phyloP scores from a whole-genome alignment of 495 filamentous ascomycete genomes.

The Tirmania nivea region DNA sequence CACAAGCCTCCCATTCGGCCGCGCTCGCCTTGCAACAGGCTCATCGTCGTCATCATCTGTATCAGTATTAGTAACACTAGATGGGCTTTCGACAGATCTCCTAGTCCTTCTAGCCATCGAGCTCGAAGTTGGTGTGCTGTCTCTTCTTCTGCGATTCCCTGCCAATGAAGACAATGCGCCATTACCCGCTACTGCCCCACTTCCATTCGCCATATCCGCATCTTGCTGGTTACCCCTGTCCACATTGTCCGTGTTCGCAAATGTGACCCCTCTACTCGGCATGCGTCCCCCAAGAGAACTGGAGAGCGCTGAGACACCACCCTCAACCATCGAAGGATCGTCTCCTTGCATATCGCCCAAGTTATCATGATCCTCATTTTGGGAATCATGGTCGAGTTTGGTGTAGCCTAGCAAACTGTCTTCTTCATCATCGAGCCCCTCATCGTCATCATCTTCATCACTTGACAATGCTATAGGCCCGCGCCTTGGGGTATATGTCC shows the following conservation, averaged over 20 bases:
- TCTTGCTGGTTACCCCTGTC: not conserved
- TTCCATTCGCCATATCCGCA: not conserved
- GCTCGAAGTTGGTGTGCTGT: not conserved
- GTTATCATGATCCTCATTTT: not conserved
- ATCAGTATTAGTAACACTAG: not conserved
- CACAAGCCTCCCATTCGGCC: not conserved
- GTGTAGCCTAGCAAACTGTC: not conserved
- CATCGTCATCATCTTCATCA: not conserved
- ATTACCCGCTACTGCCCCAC: no score
- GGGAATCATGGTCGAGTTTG: not conserved
- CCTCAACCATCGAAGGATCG: not conserved
- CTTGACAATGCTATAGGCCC: not conserved
- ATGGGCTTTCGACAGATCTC: not conserved
- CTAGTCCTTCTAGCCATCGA: not conserved
- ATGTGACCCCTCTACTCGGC: not conserved
- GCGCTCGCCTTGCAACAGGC: not conserved
- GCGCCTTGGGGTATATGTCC: not conserved
- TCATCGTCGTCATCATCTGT: not conserved
- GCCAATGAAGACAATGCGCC: not conserved
- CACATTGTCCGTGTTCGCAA: not conserved
- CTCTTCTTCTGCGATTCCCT: not conserved
- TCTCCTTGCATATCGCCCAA: not conserved
- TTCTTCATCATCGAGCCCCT: not conserved
- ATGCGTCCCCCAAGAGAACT: not conserved
- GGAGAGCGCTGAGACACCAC: not conserved